Base-by-base conservation (phyloP, 306 rosid genomes). In the Echinosophora koreensis region DNA sequence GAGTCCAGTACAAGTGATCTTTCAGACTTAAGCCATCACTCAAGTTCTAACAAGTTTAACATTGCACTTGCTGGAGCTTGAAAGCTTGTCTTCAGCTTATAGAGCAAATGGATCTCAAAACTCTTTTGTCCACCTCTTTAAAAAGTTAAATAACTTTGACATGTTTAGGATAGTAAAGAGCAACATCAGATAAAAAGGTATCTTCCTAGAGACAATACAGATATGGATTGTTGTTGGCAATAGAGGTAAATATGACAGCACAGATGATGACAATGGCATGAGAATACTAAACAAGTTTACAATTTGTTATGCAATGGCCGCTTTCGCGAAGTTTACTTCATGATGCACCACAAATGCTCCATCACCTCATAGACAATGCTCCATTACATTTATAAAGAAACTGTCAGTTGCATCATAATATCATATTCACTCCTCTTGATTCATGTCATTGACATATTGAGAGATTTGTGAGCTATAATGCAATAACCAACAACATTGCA, bases 281-380 rank as follows among this genome's bases (percentile, higher is more conserved):
- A 55, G 58, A 55, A 67, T 44, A 56, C 58, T 55, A 66, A 52
- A 55, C 38, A 71, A 37, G 9, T 54, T 11, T 46, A 77, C 44
- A 11, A 15, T 38, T 16, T 67, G 32, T 28, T 44, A 18, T 55
- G 74, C 55, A 14, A 57, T 17, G 50, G 50, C n/a, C 5, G 4
- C 50, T 44, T 44, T 44, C 50, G 3, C 10, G 50, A 12, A 9
- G 50, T 9, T 10, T 2, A 44, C 11, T 10, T 10, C 14, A 44
- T 44, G 50, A 44, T 44, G 50, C 5, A 44, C 14, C 50, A 44
- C 50, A 44, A 44, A 11, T 44, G 14, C n/a, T 10, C 14, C 50
- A 44, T 44, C 4, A 42, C 1, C 11, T 39, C 2, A 39, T 39
- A 7, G 11, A 39, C 7, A 1, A 8, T 39, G 7, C 10, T 39